Conservation (phyloP, 2,329 filamentous ascomycete genomes). For the Calonectria pseudoreteaudii region DNA sequence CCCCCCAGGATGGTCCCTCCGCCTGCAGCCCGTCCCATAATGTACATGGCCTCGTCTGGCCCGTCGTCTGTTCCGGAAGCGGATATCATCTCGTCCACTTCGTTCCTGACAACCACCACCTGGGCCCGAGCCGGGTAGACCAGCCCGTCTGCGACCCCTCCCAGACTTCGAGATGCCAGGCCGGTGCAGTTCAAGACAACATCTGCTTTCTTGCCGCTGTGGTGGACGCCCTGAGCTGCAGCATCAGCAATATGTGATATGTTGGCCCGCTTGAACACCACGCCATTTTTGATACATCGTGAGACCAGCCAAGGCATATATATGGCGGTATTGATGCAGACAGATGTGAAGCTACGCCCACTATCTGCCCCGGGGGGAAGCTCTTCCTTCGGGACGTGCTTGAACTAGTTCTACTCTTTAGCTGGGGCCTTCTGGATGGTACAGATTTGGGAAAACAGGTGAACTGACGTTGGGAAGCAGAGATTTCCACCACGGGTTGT, state of each 20-base stretch:
- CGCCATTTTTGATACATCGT: constrained; percentile 81
- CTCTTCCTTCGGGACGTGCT: constrained; percentile 11
- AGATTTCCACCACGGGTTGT: constrained; percentile 24
- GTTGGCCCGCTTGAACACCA: constrained; percentile 71
- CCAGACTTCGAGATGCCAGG: constrained; percentile 77
- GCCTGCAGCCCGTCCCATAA: constrained; percentile 81
- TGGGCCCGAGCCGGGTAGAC: constrained; percentile 85
- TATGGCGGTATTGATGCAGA: constrained; percentile 89
- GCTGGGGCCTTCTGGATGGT: background rate
- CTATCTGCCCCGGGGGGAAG: constrained; percentile 13
- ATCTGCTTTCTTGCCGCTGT: constrained; percentile 69
- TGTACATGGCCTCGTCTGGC: constrained; percentile 77
- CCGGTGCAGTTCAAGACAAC: constrained; percentile 88
- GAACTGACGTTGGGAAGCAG: constrained; percentile 18
- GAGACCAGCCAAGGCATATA: constrained; percentile 88
- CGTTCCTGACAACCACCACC: constrained; percentile 84
- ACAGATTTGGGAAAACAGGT: background rate
- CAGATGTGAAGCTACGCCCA: constrained; percentile 72
- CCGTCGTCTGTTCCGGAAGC: constrained; percentile 80
- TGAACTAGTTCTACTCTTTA: constrained; percentile 7
- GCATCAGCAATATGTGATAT: constrained; percentile 80
- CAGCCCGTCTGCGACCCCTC: constrained; percentile 80
- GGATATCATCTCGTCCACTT: constrained; percentile 74
- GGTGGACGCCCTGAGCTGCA: constrained; percentile 45
- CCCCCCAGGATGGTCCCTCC: constrained; percentile 88